Base-by-base conservation (phyloP, 2,329 filamentous ascomycete species). In the Monilinia aucupariae region DNA sequence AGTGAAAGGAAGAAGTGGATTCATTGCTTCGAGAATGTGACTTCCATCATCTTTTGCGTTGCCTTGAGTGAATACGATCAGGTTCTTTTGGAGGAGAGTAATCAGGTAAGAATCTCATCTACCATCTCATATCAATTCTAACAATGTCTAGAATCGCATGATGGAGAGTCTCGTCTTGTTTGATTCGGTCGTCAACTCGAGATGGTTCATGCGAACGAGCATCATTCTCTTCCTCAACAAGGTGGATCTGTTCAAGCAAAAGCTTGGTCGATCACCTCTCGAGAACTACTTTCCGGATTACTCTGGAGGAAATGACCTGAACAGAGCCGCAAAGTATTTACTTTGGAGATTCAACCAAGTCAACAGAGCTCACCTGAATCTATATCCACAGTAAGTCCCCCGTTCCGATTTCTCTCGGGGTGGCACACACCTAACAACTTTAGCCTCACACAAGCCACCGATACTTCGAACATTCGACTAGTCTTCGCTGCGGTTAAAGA, bases 1-100 rank as follows among this genome's bases (percentile, higher is more conserved):
- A 97, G 93, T 76, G 94, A 99, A 78, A 85, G 94, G 67, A 99
- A 99, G 81, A 99, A 99, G 80, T 99, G 94, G 94, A 99, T 99
- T 74, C 94, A 99, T 78, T 99, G 94, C 79, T 99, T 99, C 76
- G 94, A 99, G 77, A 97, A 97, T 72, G 94, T 99, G 72, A 99
- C 94, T 50, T 97, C 94, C 4, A 99, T 99, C 76, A 99, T 99
- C 70, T 99, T 99, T 78, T 99, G 94, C 74, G 94, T 99, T 66
- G 94, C 94, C 20, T 79, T 99, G 70, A 97, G 92, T 79, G 94
- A 99, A 78, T 99, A 99, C 75, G 94, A 99, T 74, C 94, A 99
- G 78, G 93, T 97, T 6, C 80, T 99, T 61, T 81, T 99, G 48
- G 94, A 99, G 78, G 94, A 97, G 78, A 96, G 91, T 77, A 97